phyloP scores from a whole-genome alignment of 345 rosid genomes.

The Linum trigynum region DNA sequence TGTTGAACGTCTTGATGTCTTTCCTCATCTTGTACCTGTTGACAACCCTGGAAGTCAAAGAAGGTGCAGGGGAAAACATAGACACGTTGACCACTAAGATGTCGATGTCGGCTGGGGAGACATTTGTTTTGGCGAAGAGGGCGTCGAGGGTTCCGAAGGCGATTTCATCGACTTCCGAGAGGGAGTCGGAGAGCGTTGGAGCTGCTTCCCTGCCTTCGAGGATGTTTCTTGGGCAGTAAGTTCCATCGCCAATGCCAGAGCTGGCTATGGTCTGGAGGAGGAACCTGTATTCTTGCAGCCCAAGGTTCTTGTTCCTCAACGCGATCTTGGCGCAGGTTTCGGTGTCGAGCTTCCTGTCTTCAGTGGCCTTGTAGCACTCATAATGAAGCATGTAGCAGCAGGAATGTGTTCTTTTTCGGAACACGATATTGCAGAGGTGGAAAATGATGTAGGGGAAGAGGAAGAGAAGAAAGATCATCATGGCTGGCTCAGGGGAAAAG shows the following conservation, averaged over 20 bases:
- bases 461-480: neutral
- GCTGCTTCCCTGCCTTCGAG: conserved; percentile 1
- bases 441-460: neutral
- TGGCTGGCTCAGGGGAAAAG: neutral
- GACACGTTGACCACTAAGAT: conserved; percentile 61
- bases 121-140: conserved; percentile 34
- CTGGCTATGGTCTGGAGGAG: neutral
- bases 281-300: neutral
- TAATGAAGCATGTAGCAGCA: neutral
- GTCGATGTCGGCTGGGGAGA: conserved; percentile 48
- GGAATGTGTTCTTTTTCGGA: neutral
- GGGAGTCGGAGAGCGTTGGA: conserved; percentile 32
- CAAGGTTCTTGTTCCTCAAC: neutral
- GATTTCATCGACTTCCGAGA: conserved; percentile 47
- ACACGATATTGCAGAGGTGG: neutral
- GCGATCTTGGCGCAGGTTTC: neutral
- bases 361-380: neutral
- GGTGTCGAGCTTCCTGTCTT: neutral
- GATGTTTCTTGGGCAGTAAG: neutral
- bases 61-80: conserved; percentile 55
- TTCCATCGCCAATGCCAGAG: neutral
- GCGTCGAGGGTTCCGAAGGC: conserved; percentile 48
- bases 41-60: conserved; percentile 48
- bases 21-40: conserved; percentile 63
- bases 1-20: conserved; percentile 48